A percentile compares a stretch with the other conserved stretches of the same genome.
Conservation (phyloP, 2,329 filamentous ascomycete genomes). For the Bipolaris cookei region DNA sequence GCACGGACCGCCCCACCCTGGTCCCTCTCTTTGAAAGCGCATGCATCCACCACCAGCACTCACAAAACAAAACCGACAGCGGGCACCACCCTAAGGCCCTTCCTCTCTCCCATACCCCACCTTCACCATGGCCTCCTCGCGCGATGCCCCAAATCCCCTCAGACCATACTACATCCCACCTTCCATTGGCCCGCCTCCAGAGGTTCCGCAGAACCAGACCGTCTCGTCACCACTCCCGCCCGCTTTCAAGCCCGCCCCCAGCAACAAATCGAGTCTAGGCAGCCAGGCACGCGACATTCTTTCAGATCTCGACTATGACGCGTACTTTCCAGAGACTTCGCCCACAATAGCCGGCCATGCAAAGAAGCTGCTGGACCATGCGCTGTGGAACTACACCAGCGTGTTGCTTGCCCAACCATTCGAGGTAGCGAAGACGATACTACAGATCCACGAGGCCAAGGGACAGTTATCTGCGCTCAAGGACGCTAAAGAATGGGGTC, state of each 20-base stretch:
- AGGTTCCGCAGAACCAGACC: conserved; percentile 47
- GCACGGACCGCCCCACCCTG: conserved; percentile 13
- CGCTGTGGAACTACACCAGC: conserved; percentile 89
- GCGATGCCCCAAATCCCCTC: conserved; percentile 65
- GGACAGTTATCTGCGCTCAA: conserved; percentile 38
- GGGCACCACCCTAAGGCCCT: conserved; percentile 2
- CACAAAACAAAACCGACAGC: conserved; percentile 12
- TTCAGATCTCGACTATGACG: conserved; percentile 88
- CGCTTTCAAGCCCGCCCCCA: conserved; percentile 42
- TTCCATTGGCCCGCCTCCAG: conserved; percentile 65
- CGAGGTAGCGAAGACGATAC: conserved; percentile 91
- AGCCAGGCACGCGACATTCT: conserved; percentile 81
- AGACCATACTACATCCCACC: conserved; percentile 75
- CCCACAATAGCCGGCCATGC: conserved; percentile 72
- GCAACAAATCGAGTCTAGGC: conserved; percentile 60
- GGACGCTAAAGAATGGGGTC: conserved; percentile 21
- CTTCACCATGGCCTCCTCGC: conserved; percentile 50
- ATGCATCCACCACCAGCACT: conserved; percentile 16
- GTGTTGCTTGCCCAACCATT: conserved; percentile 93
- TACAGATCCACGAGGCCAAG: conserved; percentile 72
- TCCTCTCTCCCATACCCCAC: conserved; percentile 7
- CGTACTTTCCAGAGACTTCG: conserved; percentile 78
- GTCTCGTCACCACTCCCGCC: conserved; percentile 37
- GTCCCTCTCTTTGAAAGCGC: conserved; percentile 12
- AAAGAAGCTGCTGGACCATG: conserved; percentile 79